Evolutionary conservation across 78 protist genomes (phyloP).

Genomic region (Emiliania huxleyi): DNA sequence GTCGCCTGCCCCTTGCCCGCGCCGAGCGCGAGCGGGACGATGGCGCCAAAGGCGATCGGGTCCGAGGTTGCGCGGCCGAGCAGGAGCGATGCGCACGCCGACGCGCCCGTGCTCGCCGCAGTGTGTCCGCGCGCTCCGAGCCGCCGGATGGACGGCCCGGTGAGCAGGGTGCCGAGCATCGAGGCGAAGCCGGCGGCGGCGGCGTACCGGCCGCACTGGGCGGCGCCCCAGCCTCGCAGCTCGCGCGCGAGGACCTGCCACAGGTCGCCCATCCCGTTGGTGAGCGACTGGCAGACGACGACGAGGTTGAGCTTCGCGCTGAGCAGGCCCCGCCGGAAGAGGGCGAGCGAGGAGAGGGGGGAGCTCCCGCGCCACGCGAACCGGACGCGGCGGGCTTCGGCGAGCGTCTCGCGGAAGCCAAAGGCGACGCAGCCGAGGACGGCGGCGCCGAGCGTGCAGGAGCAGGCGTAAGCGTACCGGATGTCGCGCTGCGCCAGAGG

Average conservation of each 20-base stretch:
- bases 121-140: conserved; percentile 18
- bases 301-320: neutral
- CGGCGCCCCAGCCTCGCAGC: conserved; percentile 32
- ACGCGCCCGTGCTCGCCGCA: neutral
- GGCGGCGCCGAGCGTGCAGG: neutral
- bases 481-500: neutral
- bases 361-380: neutral
- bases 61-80: neutral
- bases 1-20: neutral
- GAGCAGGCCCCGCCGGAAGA: conserved; percentile 9
- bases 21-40: conserved; percentile 3
- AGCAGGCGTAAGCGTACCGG: conserved; percentile 4
- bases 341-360: neutral
- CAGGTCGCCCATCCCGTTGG: conserved; percentile 28
- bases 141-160: conserved; percentile 8
- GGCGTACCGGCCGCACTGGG: neutral
- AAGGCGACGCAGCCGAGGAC: neutral
- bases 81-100: neutral
- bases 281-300: neutral
- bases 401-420: neutral
- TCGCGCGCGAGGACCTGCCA: conserved; percentile 32
- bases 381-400: neutral
- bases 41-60: neutral
- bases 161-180: neutral
- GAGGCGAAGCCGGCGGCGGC: neutral